Evolutionary conservation across 306 rosid genomes (phyloP).

Genomic region (Medicago truncatula): DNA sequence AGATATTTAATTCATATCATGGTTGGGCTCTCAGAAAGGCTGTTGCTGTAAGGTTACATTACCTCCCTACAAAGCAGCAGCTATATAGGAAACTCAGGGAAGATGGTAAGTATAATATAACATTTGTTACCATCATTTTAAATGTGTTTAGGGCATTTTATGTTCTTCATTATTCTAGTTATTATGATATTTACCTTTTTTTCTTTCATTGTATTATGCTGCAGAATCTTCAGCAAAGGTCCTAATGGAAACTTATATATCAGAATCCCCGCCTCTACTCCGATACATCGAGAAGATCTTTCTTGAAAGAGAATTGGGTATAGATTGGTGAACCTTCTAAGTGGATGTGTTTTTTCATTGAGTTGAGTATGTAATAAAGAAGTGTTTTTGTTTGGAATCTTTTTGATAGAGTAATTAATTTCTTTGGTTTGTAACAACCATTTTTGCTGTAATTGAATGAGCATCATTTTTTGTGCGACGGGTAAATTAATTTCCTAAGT

Average conservation of each 20-base stretch:
- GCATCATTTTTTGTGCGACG: not conserved
- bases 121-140: constrained; percentile 10
- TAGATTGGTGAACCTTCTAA: constrained; percentile 68
- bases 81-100: constrained; percentile 40
- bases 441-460: not conserved
- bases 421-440: not conserved
- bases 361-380: constrained; percentile 19
- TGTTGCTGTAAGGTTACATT: constrained; percentile 54
- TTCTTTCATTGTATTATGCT: constrained; percentile 13
- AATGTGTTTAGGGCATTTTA: not conserved
- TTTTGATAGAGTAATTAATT: not conserved
- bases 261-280: constrained; percentile 62
- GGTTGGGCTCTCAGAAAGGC: constrained; percentile 84
- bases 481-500: constrained; percentile 4
- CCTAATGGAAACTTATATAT: constrained; percentile 68
- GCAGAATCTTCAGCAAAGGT: constrained; percentile 64
- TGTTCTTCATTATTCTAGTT: constrained; percentile 1
- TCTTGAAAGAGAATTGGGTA: constrained; percentile 71
- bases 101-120: constrained; percentile 63
- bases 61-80: constrained; percentile 39
- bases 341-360: constrained; percentile 9
- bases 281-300: constrained; percentile 68
- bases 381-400: not conserved
- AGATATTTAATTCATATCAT: constrained; percentile 72
- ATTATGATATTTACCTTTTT: not conserved